Conservation (phyloP, 495 filamentous ascomycete genomes). For the Paragyromitra xinjiangensis region DNA sequence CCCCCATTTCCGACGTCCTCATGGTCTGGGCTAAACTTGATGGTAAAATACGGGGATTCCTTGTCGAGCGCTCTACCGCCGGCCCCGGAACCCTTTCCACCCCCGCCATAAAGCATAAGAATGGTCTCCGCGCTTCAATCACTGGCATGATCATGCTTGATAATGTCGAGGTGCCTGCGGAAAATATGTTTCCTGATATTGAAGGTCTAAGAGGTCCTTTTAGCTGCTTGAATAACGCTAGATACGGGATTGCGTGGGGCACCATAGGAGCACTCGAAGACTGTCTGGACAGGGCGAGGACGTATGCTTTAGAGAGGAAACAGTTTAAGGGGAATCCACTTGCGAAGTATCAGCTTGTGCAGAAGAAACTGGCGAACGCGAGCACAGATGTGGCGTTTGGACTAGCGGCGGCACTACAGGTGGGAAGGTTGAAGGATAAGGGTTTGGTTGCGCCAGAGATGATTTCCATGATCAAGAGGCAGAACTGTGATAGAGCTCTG, state of each 20-base stretch:
- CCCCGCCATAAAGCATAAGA: slow-evolving; percentile 93
- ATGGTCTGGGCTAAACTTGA: slow-evolving; percentile 95
- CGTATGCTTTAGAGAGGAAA: slow-evolving; percentile 87
- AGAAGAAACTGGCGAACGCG: slow-evolving; percentile 96
- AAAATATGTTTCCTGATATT: slow-evolving; percentile 93
- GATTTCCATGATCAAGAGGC: slow-evolving; percentile 98
- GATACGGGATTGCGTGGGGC: slow-evolving; percentile 93
- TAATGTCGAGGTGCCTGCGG: slow-evolving; percentile 83
- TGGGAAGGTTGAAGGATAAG: slow-evolving; percentile 90
- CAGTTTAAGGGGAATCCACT: slow-evolving; percentile 97
- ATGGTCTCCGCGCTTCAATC: slow-evolving; percentile 87
- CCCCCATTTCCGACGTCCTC: slow-evolving; percentile 88
- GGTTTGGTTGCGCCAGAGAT: slow-evolving; percentile 90
- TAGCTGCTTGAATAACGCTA: slow-evolving; percentile 89
- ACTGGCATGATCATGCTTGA: slow-evolving; percentile 99
- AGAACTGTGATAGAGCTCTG: slow-evolving; percentile 94
- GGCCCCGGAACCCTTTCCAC: slow-evolving; percentile 90
- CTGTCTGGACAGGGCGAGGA: slow-evolving; percentile 78
- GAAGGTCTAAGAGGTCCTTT: slow-evolving; percentile 91
- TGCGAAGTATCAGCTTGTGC: slow-evolving; percentile 96
- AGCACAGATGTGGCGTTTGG: slow-evolving; percentile 91
- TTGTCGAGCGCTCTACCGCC: slow-evolving; percentile 82
- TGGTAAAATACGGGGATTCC: slow-evolving; percentile 94
- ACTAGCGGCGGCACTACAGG: slow-evolving; percentile 83
- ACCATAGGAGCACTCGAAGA: slow-evolving; percentile 94